Evolutionary conservation across 2,329 filamentous ascomycete genomes (phyloP).

Genomic region (Scopulariopsis brevicaulis): DNA sequence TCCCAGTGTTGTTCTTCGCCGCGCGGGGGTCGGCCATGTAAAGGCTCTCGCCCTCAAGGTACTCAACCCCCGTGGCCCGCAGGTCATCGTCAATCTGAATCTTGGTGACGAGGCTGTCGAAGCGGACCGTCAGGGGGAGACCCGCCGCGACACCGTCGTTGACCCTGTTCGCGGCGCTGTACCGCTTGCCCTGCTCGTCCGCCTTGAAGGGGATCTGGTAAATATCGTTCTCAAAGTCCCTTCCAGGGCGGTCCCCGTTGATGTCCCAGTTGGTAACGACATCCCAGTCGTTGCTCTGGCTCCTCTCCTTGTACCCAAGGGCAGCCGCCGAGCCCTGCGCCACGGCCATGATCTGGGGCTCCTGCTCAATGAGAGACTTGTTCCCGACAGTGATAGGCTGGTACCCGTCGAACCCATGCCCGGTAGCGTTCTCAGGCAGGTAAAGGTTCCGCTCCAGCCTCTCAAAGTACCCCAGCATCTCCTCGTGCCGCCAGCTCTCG

Average conservation of each 20-base stretch:
- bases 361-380: not conserved
- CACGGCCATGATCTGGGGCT: not conserved
- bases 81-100: slow-evolving; percentile 7
- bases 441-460: slow-evolving; percentile 43
- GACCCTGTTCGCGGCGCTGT: slow-evolving; percentile 1
- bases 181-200: slow-evolving; percentile 20
- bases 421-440: slow-evolving; percentile 23
- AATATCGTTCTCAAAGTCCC: slow-evolving; percentile 28
- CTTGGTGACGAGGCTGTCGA: slow-evolving; percentile 6
- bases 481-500: slow-evolving; percentile 28
- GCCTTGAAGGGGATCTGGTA: slow-evolving; percentile 39
- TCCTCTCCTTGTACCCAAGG: slow-evolving; percentile 13
- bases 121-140: slow-evolving; percentile 5
- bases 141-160: slow-evolving; percentile 4
- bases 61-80: slow-evolving; percentile 25
- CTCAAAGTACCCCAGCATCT: slow-evolving; percentile 46
- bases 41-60: slow-evolving; percentile 6
- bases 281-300: slow-evolving; percentile 10
- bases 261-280: slow-evolving; percentile 29
- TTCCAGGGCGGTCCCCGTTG: slow-evolving; percentile 25
- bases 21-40: slow-evolving; percentile 7
- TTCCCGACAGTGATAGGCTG: not conserved
- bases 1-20: not conserved
- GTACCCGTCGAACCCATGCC: slow-evolving; percentile 36
- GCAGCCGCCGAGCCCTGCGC: slow-evolving; percentile 13